Percentiles rank a stretch among this genome's conserved stretches.
These are phyloP conservation scores for Pichia rugopelliculosa DNA, from an alignment of 805 yeast genomes.

Conservation along the genomic window DNA sequence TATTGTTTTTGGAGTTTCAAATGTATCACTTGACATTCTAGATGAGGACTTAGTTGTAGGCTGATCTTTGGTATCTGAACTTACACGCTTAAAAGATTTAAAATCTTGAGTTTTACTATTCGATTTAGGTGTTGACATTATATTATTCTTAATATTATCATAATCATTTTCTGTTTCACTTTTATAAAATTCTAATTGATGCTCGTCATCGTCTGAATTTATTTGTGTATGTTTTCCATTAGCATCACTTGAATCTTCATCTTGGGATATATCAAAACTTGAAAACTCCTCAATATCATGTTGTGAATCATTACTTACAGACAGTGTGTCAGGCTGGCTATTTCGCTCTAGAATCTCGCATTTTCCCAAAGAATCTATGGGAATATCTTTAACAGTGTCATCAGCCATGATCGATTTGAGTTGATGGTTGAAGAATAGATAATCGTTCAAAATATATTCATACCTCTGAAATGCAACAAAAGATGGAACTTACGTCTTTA, in stretches of 20 bases:
- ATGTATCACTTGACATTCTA: conserved; percentile 8
- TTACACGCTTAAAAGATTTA: not conserved
- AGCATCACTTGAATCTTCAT: not conserved
- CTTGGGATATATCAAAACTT: conserved; percentile 14
- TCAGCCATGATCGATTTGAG: too few species aligned
- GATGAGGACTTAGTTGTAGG: conserved; percentile 10
- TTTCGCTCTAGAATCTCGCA: not conserved
- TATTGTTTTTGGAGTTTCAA: conserved; percentile 8
- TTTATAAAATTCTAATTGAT: not conserved
- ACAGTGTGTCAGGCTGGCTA: not conserved
- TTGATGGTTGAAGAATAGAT: not conserved
- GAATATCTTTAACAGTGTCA: too few species aligned
- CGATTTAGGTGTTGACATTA: conserved; percentile 7
- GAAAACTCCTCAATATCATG: conserved; percentile 11
- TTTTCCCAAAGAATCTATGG: not conserved
- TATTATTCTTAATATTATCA: not conserved
- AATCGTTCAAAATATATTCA: not conserved
- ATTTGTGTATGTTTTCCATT: not conserved
- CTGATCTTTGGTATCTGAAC: not conserved
- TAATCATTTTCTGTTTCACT: not conserved
- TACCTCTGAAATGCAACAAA: not conserved
- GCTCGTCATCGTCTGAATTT: not conserved
- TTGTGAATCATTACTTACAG: not conserved
- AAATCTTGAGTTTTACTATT: not conserved
- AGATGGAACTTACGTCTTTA: not conserved